Conservation (phyloP, 768 basidiomycete species). For the Lactarius tabidus region DNA sequence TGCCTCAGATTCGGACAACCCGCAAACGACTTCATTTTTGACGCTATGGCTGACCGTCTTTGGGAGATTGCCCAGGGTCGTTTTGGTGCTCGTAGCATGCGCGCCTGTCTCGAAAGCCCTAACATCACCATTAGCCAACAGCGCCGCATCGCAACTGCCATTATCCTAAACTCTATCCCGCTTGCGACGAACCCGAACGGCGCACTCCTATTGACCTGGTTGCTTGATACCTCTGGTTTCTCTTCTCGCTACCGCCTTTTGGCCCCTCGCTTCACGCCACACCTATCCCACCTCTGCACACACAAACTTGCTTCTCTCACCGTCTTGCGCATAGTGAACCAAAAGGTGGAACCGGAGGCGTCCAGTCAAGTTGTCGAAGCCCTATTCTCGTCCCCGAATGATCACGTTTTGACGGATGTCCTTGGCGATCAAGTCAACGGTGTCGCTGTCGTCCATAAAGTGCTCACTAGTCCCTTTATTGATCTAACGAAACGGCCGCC, state of each 20-base stretch:
- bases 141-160: constrained; percentile 89
- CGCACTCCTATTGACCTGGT: constrained; percentile 92
- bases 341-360: constrained; percentile 89
- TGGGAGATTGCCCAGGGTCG: constrained; percentile 99
- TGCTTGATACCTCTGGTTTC: constrained; percentile 91
- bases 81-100: constrained; percentile 96
- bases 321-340: constrained; percentile 93
- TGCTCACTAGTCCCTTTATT: constrained; percentile 82
- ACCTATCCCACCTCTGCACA: constrained; percentile 93
- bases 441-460: constrained; percentile 88
- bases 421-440: constrained; percentile 96
- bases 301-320: constrained; percentile 96
- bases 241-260: constrained; percentile 93
- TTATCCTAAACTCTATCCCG: constrained; percentile 96
- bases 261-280: constrained; percentile 94
- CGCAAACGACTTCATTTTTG: constrained; percentile 93
- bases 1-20: constrained; percentile 89
- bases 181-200: constrained; percentile 98
- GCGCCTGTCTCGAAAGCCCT: constrained; percentile 91
- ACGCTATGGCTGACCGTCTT: constrained; percentile 95
- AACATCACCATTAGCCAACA: constrained; percentile 85
- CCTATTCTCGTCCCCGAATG: constrained; percentile 83
- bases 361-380: constrained; percentile 83
- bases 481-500: constrained; percentile 61
- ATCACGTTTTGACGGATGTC: constrained; percentile 90